Conservation (phyloP, 192 early-diverging fungal genomes). For the Coemansia asiatica region DNA sequence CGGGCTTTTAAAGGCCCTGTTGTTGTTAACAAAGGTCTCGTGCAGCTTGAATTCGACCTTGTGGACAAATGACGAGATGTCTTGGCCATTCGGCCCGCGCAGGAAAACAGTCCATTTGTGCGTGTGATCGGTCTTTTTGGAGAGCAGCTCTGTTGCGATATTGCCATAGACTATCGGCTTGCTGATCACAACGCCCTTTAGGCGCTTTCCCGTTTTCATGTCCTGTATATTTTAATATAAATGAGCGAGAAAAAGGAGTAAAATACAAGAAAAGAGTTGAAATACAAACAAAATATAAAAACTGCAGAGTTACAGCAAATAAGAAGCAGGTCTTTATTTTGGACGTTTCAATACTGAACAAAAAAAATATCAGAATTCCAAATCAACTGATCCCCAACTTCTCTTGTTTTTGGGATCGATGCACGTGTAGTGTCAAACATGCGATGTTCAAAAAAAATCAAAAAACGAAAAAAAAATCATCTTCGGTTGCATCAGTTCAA, state of each 20-base stretch:
- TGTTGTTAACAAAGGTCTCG: constrained; percentile 78
- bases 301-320: neutral
- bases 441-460: neutral
- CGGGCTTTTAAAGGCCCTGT: constrained; percentile 65
- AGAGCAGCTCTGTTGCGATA: constrained; percentile 67
- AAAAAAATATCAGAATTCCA: no score
- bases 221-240: neutral
- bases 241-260: neutral
- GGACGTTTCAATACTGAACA: no score
- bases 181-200: constrained; percentile 65
- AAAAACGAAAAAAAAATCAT: neutral
- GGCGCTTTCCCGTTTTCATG: constrained; percentile 51
- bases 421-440: neutral
- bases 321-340: neutral
- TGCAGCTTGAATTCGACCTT: constrained; percentile 95
- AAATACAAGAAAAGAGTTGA: neutral
- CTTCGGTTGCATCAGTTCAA: no score
- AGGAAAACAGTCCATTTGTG: constrained; percentile 96
- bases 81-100: constrained; percentile 80
- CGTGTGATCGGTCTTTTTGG: constrained; percentile 81
- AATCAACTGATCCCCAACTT: no score
- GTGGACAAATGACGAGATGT: constrained; percentile 80
- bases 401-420: neutral
- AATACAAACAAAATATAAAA: neutral
- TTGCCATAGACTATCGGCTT: constrained; percentile 89